Conservation (phyloP, 441 rosid genomes). For the Brassica hybrid region DNA sequence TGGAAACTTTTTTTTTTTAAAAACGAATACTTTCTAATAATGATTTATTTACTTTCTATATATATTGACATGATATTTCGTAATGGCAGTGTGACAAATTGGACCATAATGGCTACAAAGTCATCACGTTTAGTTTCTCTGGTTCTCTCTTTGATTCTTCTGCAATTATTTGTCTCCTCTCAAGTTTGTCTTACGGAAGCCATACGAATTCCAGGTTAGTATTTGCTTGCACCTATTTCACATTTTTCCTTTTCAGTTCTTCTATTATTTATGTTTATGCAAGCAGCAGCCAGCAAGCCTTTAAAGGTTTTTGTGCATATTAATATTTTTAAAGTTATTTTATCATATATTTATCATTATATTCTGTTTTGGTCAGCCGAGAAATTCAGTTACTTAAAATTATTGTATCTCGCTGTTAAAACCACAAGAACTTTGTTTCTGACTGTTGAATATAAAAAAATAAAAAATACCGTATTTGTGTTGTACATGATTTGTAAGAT, state of each 20-base stretch:
- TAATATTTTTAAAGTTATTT: neutral
- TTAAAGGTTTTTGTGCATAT: neutral
- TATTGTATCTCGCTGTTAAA: neutral
- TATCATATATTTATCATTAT: neutral
- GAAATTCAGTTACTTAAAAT: neutral
- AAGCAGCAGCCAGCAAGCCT: neutral
- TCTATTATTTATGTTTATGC: neutral
- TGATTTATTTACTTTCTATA: neutral
- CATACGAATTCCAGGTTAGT: conserved; percentile 4
- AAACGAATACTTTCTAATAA: neutral
- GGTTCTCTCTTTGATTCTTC: conserved; percentile 10
- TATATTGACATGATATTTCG: conserved; percentile 1
- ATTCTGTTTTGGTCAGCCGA: neutral
- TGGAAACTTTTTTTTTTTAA: neutral
- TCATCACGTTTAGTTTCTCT: conserved; percentile 21
- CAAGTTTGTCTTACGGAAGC: conserved; percentile 26
- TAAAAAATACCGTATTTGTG: neutral
- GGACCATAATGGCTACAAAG: conserved; percentile 17
- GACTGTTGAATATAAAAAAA: neutral
- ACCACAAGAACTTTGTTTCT: neutral
- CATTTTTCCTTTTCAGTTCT: neutral
- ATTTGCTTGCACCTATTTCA: neutral
- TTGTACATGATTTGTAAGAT: neutral
- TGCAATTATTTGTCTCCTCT: conserved; percentile 16
- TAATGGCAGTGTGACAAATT: conserved; percentile 6